Conservation (phyloP, 2,329 filamentous ascomycete species). For the Aspergillus sp. region DNA sequence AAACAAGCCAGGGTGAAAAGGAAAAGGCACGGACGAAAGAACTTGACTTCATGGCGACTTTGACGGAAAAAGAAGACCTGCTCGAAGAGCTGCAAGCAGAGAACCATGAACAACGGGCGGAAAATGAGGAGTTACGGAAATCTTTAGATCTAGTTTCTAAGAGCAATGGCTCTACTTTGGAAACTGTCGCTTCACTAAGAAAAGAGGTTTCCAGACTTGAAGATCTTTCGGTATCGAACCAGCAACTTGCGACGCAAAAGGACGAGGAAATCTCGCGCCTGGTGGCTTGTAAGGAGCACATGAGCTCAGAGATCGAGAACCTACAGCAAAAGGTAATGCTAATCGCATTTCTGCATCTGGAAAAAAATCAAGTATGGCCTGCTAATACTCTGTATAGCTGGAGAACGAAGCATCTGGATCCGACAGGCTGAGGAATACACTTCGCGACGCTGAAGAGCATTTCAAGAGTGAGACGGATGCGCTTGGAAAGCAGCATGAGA, state of each 20-base stretch:
- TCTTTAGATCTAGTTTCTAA: conserved; percentile 16
- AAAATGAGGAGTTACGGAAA: conserved; percentile 15
- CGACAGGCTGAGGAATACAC: conserved; percentile 12
- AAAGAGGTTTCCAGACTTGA: conserved; percentile 19
- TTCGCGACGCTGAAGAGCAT: conserved; percentile 16
- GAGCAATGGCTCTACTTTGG: conserved; percentile 16
- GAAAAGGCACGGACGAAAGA: conserved; percentile 33
- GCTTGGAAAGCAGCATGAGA: conserved; percentile 16
- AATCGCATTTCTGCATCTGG: not conserved
- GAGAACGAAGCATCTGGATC: conserved; percentile 16
- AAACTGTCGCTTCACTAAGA: conserved; percentile 17
- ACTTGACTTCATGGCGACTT: conserved; percentile 35
- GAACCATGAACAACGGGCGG: conserved; percentile 16
- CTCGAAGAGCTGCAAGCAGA: conserved; percentile 37
- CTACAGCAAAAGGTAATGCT: conserved; percentile 19
- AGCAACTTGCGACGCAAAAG: conserved; percentile 15
- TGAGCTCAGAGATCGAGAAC: conserved; percentile 10
- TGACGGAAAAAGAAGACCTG: conserved; percentile 41
- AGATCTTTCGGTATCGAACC: conserved; percentile 15
- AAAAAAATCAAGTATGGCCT: not conserved
- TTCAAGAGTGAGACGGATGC: conserved; percentile 13
- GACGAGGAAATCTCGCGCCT: conserved; percentile 20
- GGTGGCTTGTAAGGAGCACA: conserved; percentile 13
- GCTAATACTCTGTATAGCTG: conserved; percentile 14
- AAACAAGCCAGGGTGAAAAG: conserved; percentile 18